Conservation (phyloP, 2,329 filamentous ascomycete species). For the Epichloe uncinata region DNA sequence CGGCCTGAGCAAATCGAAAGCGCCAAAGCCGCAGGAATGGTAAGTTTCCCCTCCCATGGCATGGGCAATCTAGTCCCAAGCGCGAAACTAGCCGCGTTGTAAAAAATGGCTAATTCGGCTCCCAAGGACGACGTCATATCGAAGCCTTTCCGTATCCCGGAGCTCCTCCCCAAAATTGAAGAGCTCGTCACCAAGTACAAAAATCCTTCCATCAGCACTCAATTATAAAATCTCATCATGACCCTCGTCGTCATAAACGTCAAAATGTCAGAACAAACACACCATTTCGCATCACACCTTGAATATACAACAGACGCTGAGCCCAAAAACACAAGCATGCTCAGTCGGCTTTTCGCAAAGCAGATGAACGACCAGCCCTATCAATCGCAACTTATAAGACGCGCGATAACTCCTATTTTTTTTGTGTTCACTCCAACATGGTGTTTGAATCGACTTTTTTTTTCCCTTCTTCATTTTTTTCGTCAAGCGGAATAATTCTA, state of each 20-base stretch:
- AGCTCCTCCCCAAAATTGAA: conserved; percentile 54
- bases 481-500: no score
- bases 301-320: no score
- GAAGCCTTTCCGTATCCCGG: conserved; percentile 67
- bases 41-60: conserved; percentile 26
- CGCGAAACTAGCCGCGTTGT: no score
- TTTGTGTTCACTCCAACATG: not conserved
- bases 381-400: no score
- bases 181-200: conserved; percentile 34
- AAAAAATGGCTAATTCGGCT: not conserved
- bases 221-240: not conserved
- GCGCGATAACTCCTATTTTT: no score
- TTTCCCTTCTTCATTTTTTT: no score
- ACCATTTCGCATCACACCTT: no score
- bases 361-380: not conserved
- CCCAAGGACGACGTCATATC: conserved; percentile 58
- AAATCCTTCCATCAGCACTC: conserved; percentile 15
- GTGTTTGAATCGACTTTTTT: no score
- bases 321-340: not conserved
- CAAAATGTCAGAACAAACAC: not conserved
- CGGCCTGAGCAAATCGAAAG: conserved; percentile 59
- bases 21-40: conserved; percentile 60
- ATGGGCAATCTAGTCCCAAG: not conserved
- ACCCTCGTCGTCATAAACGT: not conserved
- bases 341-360: not conserved